These are phyloP conservation scores for Pulveroboletus sp. DNA, from an alignment of 768 basidiomycete species.

Conservation along the genomic window DNA sequence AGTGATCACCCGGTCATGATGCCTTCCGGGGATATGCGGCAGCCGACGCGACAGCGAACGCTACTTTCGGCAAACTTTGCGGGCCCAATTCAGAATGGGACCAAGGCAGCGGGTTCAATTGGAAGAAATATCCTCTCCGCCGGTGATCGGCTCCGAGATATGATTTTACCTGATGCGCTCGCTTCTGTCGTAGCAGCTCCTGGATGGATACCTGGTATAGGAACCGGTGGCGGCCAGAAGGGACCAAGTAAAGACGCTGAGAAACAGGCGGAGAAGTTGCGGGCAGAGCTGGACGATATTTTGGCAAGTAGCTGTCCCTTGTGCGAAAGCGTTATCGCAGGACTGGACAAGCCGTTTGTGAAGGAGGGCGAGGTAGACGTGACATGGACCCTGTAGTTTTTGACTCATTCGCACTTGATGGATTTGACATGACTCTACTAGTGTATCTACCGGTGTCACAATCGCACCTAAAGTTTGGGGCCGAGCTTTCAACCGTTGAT, in stretches of 20 bases:
- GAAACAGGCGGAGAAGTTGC: slow-evolving; percentile 66
- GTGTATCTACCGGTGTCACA: neutral
- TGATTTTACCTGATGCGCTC: slow-evolving; percentile 92
- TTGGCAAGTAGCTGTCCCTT: slow-evolving; percentile 87
- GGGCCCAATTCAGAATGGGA: slow-evolving; percentile 57
- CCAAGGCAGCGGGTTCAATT: slow-evolving; percentile 61
- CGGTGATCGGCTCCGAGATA: slow-evolving; percentile 83
- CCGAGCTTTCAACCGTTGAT: slow-evolving; percentile 57
- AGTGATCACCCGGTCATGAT: slow-evolving; percentile 33
- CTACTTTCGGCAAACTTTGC: slow-evolving; percentile 74
- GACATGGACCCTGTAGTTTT: slow-evolving; percentile 64
- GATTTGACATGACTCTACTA: slow-evolving; percentile 14
- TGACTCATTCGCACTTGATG: neutral
- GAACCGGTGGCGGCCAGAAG: slow-evolving; percentile 43
- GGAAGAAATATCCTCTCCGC: slow-evolving; percentile 83
- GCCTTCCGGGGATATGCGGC: slow-evolving; percentile 37
- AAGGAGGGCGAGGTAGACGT: slow-evolving; percentile 71
- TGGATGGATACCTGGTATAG: slow-evolving; percentile 72
- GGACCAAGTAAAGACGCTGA: slow-evolving; percentile 45
- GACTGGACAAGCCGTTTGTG: slow-evolving; percentile 85
- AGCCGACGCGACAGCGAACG: slow-evolving; percentile 54
- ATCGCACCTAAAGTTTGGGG: neutral
- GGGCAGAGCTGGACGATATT: slow-evolving; percentile 84
- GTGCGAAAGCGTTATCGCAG: slow-evolving; percentile 85
- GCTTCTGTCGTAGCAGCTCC: slow-evolving; percentile 79